A percentile compares a stretch with the other conserved stretches of the same genome.
phyloP scores from a whole-genome alignment of 2,329 filamentous ascomycete species.

The Penicillium fuscoglaucum region DNA sequence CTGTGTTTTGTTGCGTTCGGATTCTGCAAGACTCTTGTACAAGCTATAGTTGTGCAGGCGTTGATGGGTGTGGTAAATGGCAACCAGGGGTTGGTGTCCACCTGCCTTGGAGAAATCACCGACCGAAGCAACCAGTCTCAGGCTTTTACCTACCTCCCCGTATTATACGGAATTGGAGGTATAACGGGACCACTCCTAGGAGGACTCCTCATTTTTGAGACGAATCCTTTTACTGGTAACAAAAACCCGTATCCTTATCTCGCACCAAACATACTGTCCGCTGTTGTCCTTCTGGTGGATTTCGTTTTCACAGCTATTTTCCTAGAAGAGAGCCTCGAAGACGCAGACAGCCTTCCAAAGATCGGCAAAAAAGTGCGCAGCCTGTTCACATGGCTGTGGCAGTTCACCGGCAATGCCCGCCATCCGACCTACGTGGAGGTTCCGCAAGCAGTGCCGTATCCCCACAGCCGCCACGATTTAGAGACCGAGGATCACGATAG shows the following conservation, averaged over 20 bases:
- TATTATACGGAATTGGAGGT: conserved; percentile 92
- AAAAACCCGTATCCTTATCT: conserved; percentile 74
- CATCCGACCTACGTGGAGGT: conserved; percentile 60
- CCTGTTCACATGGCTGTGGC: conserved; percentile 68
- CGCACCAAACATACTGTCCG: conserved; percentile 77
- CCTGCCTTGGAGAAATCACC: conserved; percentile 90
- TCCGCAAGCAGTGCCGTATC: conserved; percentile 28
- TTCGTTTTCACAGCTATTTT: conserved; percentile 74
- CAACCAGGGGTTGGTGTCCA: conserved; percentile 91
- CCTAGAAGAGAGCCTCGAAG: conserved; percentile 81
- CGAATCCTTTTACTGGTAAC: conserved; percentile 56
- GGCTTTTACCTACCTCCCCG: conserved; percentile 90
- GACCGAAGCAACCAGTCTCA: conserved; percentile 91
- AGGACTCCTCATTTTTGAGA: conserved; percentile 71
- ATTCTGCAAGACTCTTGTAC: conserved; percentile 78
- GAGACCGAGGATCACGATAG: conserved; percentile 42
- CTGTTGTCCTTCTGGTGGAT: conserved; percentile 69
- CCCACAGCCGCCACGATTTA: conserved; percentile 29
- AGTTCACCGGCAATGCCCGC: conserved; percentile 59
- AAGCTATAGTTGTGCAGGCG: conserved; percentile 80
- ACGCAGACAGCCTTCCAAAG: conserved; percentile 61
- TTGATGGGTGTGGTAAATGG: conserved; percentile 93
- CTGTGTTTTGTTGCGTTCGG: conserved; percentile 83
- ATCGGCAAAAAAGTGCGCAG: conserved; percentile 59
- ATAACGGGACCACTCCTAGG: conserved; percentile 93